phyloP scores from a whole-genome alignment of 768 basidiomycete species.

The Kwoniella pini region DNA sequence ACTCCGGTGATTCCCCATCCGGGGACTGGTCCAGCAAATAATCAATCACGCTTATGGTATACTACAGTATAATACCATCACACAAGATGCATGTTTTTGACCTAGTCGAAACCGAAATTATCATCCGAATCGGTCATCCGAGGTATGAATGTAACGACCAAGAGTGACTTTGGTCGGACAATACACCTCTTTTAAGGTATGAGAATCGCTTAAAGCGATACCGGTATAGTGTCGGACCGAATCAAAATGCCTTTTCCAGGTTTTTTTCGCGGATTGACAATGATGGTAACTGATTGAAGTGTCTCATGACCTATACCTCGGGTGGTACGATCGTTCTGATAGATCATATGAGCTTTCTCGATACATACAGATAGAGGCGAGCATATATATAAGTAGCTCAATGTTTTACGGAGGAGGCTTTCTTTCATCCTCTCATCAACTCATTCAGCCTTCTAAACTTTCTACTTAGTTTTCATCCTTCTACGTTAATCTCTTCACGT shows the following conservation, averaged over 20 bases:
- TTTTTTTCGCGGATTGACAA: not conserved
- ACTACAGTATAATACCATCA: no score
- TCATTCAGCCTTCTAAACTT: conserved; percentile 1
- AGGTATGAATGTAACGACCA: no score
- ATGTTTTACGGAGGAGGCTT: not conserved
- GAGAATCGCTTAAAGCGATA: not conserved
- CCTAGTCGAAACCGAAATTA: not conserved
- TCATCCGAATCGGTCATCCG: not conserved
- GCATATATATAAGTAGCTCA: conserved; percentile 3
- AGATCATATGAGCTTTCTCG: not conserved
- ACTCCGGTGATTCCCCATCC: no score
- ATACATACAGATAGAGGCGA: no score
- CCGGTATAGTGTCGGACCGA: conserved; percentile 1
- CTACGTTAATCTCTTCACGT: no score
- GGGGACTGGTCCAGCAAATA: no score
- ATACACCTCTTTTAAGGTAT: not conserved
- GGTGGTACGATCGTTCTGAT: not conserved
- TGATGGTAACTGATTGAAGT: conserved; percentile 1
- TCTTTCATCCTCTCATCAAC: not conserved
- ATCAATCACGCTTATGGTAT: no score
- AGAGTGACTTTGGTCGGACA: no score
- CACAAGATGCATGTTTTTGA: not conserved
- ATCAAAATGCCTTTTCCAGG: not conserved
- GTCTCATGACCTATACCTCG: not conserved
- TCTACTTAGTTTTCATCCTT: no score